Conservation (phyloP, 129 eudicot species). For the Sambucus nigra region DNA sequence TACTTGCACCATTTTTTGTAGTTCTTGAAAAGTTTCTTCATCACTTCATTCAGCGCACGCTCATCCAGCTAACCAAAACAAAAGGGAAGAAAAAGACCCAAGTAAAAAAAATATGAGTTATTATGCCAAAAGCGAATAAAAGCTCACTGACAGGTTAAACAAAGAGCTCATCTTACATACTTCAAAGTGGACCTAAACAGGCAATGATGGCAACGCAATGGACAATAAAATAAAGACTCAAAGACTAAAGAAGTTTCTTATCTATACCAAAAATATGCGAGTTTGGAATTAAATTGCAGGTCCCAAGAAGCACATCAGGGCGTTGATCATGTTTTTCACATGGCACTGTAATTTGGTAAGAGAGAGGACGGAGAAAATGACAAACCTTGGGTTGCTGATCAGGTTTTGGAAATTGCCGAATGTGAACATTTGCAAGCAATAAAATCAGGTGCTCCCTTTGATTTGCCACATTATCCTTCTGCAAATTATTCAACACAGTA, state of each 20-base stretch:
- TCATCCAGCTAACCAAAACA: constrained; percentile 65
- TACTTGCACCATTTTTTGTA: constrained; percentile 98
- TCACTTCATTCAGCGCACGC: constrained; percentile 90
- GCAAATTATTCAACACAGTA: constrained; percentile 24
- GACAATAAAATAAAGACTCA: too few species aligned
- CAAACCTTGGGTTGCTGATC: constrained; percentile 98
- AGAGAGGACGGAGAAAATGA: not conserved
- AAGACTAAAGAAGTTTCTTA: too few species aligned
- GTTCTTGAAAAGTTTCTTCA: constrained; percentile 97
- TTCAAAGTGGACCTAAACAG: not conserved
- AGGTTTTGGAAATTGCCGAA: constrained; percentile 89
- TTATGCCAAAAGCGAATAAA: not conserved
- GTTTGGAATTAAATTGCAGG: too few species aligned
- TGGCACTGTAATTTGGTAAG: too few species aligned
- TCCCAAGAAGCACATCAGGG: too few species aligned
- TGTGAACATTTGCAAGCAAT: constrained; percentile 95
- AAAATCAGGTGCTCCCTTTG: constrained; percentile 95
- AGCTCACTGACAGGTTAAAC: not conserved
- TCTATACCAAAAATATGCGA: too few species aligned
- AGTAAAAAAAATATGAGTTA: too few species aligned
- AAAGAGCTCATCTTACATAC: not conserved
- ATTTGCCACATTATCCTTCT: constrained; percentile 91
- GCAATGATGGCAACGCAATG: too few species aligned
- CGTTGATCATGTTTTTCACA: too few species aligned
- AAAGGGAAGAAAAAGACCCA: not conserved